Evolutionary conservation across 768 basidiomycete species (phyloP).

Genomic region (Suillus variegatus): DNA sequence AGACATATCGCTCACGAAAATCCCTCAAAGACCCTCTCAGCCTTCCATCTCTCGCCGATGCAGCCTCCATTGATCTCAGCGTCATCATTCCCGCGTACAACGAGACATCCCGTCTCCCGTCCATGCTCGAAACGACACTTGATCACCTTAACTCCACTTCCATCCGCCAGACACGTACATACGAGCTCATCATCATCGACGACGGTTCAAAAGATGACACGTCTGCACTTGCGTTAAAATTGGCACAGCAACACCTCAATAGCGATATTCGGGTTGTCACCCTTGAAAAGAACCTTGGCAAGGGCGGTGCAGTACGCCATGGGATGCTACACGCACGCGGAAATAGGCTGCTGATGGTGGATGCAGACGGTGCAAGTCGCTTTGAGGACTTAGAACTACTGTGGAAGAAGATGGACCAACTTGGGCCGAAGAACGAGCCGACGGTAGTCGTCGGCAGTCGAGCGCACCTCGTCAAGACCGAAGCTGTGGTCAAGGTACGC

Average conservation of each 20-base stretch:
- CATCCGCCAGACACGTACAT: conserved; percentile 47
- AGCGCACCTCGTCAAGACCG: conserved; percentile 90
- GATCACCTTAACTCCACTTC: conserved; percentile 52
- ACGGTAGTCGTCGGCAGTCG: conserved; percentile 84
- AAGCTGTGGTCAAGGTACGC: conserved; percentile 89
- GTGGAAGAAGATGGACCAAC: conserved; percentile 70
- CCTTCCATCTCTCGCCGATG: conserved; percentile 56
- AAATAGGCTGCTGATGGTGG: conserved; percentile 81
- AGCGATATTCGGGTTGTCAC: conserved; percentile 77
- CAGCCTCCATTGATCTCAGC: conserved; percentile 66
- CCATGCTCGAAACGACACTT: conserved; percentile 80
- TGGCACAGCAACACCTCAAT: conserved; percentile 56
- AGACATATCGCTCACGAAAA: conserved; percentile 60
- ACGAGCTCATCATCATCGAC: conserved; percentile 87
- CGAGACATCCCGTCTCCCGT: conserved; percentile 78
- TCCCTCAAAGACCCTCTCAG: conserved; percentile 56
- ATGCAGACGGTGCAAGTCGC: conserved; percentile 91
- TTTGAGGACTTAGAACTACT: conserved; percentile 84
- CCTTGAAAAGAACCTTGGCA: conserved; percentile 81
- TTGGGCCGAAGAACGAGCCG: conserved; percentile 49
- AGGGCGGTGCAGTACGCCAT: conserved; percentile 92
- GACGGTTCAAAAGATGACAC: conserved; percentile 88
- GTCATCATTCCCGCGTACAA: conserved; percentile 93
- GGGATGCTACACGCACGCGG: conserved; percentile 87
- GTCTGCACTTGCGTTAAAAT: conserved; percentile 56